Base-by-base conservation (phyloP, 225 moss, liverwort and hornwort species). In the Sphagnum tenellum region DNA sequence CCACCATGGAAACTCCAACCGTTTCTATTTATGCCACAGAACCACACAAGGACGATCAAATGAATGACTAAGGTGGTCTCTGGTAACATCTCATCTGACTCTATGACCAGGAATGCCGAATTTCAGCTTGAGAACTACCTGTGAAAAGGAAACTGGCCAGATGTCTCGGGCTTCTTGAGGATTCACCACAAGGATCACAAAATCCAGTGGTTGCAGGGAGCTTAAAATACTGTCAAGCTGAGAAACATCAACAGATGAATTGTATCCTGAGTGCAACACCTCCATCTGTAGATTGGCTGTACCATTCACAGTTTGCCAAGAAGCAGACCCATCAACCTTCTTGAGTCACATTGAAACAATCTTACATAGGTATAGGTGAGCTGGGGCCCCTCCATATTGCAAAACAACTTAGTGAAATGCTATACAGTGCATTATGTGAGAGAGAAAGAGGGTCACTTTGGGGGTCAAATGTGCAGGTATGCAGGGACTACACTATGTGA, bases 131-230 rank as follows among this genome's bases (percentile, higher is more conserved):
- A 63, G 5, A 50, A 50, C 68, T 68, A 89, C 94, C 88, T 88
- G 71, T 63, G 67, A 52, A 48, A 48, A 68, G 7, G 88, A 77
- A 49, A 71, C 69, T 11, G 61, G 72, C 67, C 86, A 94, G 52
- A 90, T 79, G 67, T 94, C 94, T 70, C 80, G 82, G 46, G 86
- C 94, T 71, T 71, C 88, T 67, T 74, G 78, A 47, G 94, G 94
- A 69, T 90, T 84, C 81, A 90, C 82, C 64, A 79, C 88, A 76
- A 94, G 74, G 72, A 94, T 79, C 62, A 94, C 81, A 56, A 86
- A 82, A 70, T 80, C 79, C 44, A 72, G 66, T 12, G 90, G 84
- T 69, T 82, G 63, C 46, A 86, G 81, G 65, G 77, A 76, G 68
- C 81, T 75, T 66, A 94, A 60, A 46, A 90, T 64, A 55, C 12